A percentile compares a stretch with the other conserved stretches of the same genome.
Conservation (phyloP, 768 basidiomycete species). For the Crucibulum laeve region DNA sequence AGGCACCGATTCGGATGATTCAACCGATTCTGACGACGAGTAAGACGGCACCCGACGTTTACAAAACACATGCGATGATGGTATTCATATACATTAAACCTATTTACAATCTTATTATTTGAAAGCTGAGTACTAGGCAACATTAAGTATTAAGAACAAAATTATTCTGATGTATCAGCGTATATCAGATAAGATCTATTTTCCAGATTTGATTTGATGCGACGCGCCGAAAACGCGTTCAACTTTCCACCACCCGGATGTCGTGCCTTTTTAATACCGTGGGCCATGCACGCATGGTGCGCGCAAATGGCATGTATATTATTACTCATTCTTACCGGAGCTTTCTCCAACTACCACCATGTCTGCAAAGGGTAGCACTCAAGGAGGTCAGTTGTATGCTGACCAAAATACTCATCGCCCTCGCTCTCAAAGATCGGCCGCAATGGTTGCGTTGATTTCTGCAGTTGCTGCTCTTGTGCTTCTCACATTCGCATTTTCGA, state of each 20-base stretch:
- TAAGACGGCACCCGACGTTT: no score
- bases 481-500: not conserved
- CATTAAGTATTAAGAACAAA: no score
- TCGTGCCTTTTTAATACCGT: not conserved
- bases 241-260: not conserved
- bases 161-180: no score
- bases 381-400: not conserved
- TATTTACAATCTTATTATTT: no score
- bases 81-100: no score
- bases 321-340: conserved; percentile 1
- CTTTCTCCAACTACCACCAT: conserved; percentile 13
- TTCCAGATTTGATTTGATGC: no score
- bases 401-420: not conserved
- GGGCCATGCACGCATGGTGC: not conserved
- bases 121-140: no score
- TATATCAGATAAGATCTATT: no score
- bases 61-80: no score
- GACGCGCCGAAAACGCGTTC: no score
- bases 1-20: not conserved
- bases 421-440: not conserved
- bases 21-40: conserved; percentile 5
- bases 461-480: conserved; percentile 2
- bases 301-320: not conserved
- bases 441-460: conserved; percentile 9
- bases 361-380: conserved; percentile 10